These are phyloP conservation scores for Phytophthora capsici DNA, from an alignment of 352 stramenopile genomes.

Conservation along the genomic window DNA sequence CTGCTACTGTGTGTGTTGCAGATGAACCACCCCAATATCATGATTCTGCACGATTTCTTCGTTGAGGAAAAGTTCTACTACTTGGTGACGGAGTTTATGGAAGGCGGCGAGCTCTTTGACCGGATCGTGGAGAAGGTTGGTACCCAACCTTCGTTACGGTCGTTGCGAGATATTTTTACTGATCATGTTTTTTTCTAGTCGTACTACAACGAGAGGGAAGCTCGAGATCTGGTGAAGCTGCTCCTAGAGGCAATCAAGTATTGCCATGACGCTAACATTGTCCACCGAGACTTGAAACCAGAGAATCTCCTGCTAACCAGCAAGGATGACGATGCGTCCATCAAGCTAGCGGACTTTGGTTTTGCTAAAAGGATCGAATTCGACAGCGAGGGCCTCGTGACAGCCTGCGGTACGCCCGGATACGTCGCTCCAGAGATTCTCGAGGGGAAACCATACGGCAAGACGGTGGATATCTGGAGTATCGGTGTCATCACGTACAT, in stretches of 20 bases:
- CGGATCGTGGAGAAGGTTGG: conserved; percentile 87
- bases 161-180: conserved; percentile 15
- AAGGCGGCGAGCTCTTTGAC: conserved; percentile 90
- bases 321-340: conserved; percentile 85
- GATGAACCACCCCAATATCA: conserved; percentile 94
- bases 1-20: conserved; percentile 27
- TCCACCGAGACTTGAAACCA: conserved; percentile 86
- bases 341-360: conserved; percentile 89
- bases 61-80: conserved; percentile 96
- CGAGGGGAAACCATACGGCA: conserved; percentile 78
- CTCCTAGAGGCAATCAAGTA: conserved; percentile 90
- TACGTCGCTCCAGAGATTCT: conserved; percentile 89
- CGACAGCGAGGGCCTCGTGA: conserved; percentile 72
- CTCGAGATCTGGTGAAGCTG: conserved; percentile 84
- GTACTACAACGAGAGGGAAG: conserved; percentile 92
- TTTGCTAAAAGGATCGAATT: conserved; percentile 88
- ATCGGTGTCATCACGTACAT: conserved; percentile 93
- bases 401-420: conserved; percentile 80
- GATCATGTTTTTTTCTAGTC: conserved; percentile 47
- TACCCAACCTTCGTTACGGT: neutral
- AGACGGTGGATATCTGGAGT: conserved; percentile 89
- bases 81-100: conserved; percentile 98
- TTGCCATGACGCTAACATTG: conserved; percentile 86
- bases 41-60: conserved; percentile 94
- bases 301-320: conserved; percentile 85